Percentiles rank a stretch among this genome's conserved stretches.
Conservation (phyloP, 2,329 filamentous ascomycete species). For the Diaporthe humulicola region DNA sequence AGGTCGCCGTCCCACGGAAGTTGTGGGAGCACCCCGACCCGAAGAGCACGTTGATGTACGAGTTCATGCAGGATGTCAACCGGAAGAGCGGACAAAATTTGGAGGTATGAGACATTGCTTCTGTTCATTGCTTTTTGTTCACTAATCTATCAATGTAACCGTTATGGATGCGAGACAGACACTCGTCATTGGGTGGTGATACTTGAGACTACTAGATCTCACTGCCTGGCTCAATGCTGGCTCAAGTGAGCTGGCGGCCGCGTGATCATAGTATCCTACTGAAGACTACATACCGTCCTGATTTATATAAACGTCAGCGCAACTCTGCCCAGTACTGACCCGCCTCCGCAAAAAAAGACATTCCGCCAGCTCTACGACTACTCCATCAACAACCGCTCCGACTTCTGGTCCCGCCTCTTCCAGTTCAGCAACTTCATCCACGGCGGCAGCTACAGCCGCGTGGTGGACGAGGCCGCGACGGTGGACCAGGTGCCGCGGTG, state of each 20-base stretch:
- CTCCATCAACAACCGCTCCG: slow-evolving; percentile 71
- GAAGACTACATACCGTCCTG: background rate
- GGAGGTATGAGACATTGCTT: slow-evolving; percentile 57
- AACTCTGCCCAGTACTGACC: background rate
- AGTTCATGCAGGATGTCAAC: slow-evolving; percentile 77
- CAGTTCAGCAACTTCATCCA: slow-evolving; percentile 72
- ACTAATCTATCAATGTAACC: background rate
- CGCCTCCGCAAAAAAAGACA: slow-evolving; percentile 56
- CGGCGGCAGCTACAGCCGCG: slow-evolving; percentile 67
- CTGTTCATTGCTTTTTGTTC: background rate
- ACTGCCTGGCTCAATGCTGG: background rate
- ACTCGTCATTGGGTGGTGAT: background rate
- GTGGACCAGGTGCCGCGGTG: slow-evolving; percentile 81
- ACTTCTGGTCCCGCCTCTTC: slow-evolving; percentile 78
- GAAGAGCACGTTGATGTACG: slow-evolving; percentile 73
- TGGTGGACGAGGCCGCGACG: slow-evolving; percentile 77
- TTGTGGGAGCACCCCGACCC: slow-evolving; percentile 77
- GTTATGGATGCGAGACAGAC: background rate
- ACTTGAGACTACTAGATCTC: background rate
- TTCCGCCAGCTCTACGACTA: slow-evolving; percentile 80
- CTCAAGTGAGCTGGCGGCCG: background rate
- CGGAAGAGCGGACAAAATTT: slow-evolving; percentile 67
- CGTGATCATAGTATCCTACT: background rate
- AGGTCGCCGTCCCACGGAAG: slow-evolving; percentile 64
- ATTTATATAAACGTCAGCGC: background rate